phyloP scores from a whole-genome alignment of 768 basidiomycete genomes.

The Agaricus blazei region DNA sequence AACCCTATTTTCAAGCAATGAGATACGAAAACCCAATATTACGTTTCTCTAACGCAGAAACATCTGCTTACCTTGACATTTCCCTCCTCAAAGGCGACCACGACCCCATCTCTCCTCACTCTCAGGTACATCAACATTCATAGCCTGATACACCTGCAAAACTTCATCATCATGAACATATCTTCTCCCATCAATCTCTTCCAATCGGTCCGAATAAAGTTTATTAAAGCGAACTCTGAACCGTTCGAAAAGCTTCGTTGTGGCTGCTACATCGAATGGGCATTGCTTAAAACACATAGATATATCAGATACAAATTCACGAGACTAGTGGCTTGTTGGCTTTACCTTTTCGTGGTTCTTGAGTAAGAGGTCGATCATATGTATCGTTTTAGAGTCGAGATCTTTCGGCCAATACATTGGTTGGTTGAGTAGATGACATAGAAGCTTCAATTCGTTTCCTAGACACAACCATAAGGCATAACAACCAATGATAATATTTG shows the following conservation, averaged over 20 bases:
- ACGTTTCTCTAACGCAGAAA: no score
- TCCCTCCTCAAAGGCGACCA: constrained; percentile 3
- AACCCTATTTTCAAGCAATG: background rate
- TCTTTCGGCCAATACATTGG: constrained; percentile 41
- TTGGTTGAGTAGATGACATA: constrained; percentile 61
- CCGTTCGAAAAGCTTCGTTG: constrained; percentile 50
- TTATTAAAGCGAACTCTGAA: constrained; percentile 44
- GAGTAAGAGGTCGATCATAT: constrained; percentile 44
- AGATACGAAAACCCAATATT: background rate
- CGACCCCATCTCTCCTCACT: constrained; percentile 8
- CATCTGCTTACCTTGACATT: background rate
- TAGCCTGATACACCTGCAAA: constrained; percentile 12
- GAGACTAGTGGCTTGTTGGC: background rate
- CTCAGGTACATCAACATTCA: constrained; percentile 11
- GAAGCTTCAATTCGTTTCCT: constrained; percentile 60
- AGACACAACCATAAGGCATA: background rate
- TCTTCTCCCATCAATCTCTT: constrained; percentile 28
- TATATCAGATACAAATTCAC: background rate
- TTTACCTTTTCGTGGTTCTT: constrained; percentile 45
- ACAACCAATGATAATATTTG: background rate
- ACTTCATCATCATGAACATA: constrained; percentile 33
- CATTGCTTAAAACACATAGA: constrained; percentile 37
- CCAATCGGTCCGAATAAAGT: constrained; percentile 36
- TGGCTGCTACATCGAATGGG: constrained; percentile 48
- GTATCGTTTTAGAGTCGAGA: constrained; percentile 31